Evolutionary conservation across 129 eudicot genomes (phyloP).

Genomic region (Ambrosia artemisiifolia): DNA sequence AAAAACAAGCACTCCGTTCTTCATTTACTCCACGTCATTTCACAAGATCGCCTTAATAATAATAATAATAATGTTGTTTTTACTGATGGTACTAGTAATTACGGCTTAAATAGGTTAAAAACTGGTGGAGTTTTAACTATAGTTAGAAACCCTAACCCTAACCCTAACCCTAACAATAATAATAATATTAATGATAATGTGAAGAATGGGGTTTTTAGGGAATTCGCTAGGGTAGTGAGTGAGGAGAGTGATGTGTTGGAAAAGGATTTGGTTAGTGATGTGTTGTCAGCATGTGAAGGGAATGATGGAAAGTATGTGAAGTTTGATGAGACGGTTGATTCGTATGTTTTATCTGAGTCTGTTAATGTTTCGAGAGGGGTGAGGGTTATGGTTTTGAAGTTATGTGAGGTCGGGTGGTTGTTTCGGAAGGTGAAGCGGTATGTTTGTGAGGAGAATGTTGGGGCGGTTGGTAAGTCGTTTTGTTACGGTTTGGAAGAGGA

Average conservation of each 20-base stretch:
- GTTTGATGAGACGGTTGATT: constrained; percentile 59
- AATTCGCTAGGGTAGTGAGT: constrained; percentile 46
- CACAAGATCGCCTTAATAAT: constrained; percentile 52
- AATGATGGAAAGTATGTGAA: constrained; percentile 70
- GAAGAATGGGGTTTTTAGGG: constrained; percentile 54
- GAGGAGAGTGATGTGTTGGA: constrained; percentile 70
- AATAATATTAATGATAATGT: too few relatives aligned
- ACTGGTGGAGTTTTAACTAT: constrained; percentile 67
- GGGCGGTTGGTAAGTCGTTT: constrained; percentile 70
- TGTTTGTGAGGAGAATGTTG: constrained; percentile 60
- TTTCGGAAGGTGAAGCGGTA: constrained; percentile 67
- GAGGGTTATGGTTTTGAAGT: constrained; percentile 52
- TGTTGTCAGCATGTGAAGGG: constrained; percentile 78
- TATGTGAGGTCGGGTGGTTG: constrained; percentile 86
- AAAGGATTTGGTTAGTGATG: constrained; percentile 80
- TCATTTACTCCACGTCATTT: constrained; percentile 67
- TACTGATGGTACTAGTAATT: neutral
- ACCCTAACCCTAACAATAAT: constrained; percentile 37
- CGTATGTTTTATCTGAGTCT: constrained; percentile 46
- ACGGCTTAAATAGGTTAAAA: constrained; percentile 27
- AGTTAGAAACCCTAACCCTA: constrained; percentile 45
- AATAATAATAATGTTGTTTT: neutral
- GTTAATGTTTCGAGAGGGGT: constrained; percentile 54
- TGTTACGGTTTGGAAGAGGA: constrained; percentile 76
- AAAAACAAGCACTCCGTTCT: constrained; percentile 67